These are phyloP conservation scores for Petrea volubilis DNA, from an alignment of 257 asterid species.

Conservation along the genomic window DNA sequence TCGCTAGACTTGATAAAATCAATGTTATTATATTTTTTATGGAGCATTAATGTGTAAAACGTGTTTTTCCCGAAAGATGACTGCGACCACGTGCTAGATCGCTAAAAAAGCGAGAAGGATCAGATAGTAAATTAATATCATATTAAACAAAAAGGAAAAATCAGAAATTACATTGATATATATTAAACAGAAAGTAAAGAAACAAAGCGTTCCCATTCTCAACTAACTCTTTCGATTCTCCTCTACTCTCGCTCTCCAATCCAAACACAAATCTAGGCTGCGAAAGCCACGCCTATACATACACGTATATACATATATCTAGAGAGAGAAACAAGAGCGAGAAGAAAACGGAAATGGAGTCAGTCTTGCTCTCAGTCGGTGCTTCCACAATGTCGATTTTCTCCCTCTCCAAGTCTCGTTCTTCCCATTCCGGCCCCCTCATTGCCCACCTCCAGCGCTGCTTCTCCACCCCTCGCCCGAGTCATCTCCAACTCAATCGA, in stretches of 20 bases:
- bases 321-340: conserved; percentile 17
- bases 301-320: neutral
- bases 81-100: conserved; percentile 21
- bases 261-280: conserved; percentile 14
- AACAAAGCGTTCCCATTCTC: neutral
- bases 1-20: too few species aligned
- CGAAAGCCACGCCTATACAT: conserved; percentile 4
- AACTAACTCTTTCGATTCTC: neutral
- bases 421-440: conserved; percentile 44
- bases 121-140: neutral
- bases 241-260: neutral
- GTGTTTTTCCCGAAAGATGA: conserved; percentile 16
- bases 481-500: conserved; percentile 41
- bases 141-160: too few species aligned
- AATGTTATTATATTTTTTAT: too few species aligned
- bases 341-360: conserved; percentile 58
- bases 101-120: neutral
- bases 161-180: too few species aligned
- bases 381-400: conserved; percentile 45
- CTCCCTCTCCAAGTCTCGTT: conserved; percentile 48
- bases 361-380: conserved; percentile 45
- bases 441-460: conserved; percentile 55
- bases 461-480: conserved; percentile 39
- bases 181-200: neutral
- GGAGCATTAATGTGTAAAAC: conserved; percentile 20